A percentile compares a stretch with the other conserved stretches of the same genome.
These are phyloP conservation scores for Penicillium occitanis DNA, from an alignment of 2,329 filamentous ascomycete species.

Conservation along the genomic window DNA sequence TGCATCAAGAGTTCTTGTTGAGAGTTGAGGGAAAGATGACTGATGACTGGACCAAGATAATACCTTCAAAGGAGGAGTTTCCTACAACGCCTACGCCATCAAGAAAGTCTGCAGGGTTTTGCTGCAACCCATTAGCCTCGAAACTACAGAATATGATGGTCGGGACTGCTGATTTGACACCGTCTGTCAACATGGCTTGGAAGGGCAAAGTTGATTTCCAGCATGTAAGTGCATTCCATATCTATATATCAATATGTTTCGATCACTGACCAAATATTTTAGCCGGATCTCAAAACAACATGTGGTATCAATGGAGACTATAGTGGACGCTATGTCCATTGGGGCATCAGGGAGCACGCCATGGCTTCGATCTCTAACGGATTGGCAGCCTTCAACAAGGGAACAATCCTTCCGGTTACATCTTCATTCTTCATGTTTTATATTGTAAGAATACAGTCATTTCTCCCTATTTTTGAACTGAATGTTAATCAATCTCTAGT, in stretches of 20 bases:
- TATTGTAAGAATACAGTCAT: neutral
- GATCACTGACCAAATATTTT: neutral
- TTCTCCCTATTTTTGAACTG: no score
- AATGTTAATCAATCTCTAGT: slow-evolving; percentile 32
- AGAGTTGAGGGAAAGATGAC: slow-evolving; percentile 52
- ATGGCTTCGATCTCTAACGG: slow-evolving; percentile 79
- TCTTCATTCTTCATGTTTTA: slow-evolving; percentile 66
- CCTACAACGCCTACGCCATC: slow-evolving; percentile 53
- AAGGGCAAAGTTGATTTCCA: slow-evolving; percentile 54
- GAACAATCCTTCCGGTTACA: slow-evolving; percentile 59
- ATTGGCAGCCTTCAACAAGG: slow-evolving; percentile 57
- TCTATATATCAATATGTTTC: neutral
- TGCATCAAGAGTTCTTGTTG: slow-evolving; percentile 50
- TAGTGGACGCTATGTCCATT: slow-evolving; percentile 54
- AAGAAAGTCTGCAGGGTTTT: slow-evolving; percentile 49
- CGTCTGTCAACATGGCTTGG: slow-evolving; percentile 59
- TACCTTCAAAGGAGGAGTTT: slow-evolving; percentile 47
- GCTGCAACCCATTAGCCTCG: slow-evolving; percentile 55
- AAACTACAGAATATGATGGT: slow-evolving; percentile 53
- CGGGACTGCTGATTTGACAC: slow-evolving; percentile 55
- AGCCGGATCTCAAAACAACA: slow-evolving; percentile 32
- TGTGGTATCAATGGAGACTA: slow-evolving; percentile 57
- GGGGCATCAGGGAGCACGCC: slow-evolving; percentile 61
- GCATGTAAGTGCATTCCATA: slow-evolving; percentile 36
- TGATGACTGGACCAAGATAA: slow-evolving; percentile 51